Evolutionary conservation across 2,329 filamentous ascomycete species (phyloP), one percentile per base, ranked within the genome.

Genomic region (Aspergillus puulaauensis): DNA sequence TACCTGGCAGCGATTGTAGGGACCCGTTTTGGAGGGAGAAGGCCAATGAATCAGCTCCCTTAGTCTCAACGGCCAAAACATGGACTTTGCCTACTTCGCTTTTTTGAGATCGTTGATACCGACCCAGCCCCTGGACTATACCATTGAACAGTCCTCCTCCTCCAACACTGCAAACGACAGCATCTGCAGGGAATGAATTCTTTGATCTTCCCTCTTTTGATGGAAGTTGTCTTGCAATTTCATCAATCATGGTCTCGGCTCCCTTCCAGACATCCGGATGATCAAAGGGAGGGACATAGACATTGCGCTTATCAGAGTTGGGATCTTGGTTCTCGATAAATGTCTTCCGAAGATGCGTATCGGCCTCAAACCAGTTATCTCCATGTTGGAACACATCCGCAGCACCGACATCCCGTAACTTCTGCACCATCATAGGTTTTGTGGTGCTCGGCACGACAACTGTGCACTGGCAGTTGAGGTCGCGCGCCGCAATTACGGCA

Each of bases 61-160:
- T 65, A 0, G 91, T 95, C 76, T 95, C 91, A 43, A 90, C 80
- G 1, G 88, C 89, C 3, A 95, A 66, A 2, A 95, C 82, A 11
- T 61, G 65, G 17, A 70, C 63, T 12, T 65, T 39, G 24, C 7
- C 6, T 73, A 71, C n/a, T 19, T 43, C 31, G 37, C 21, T 3
- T 8, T 23, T 8, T 6, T 61, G 49, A 39, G 57, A 48, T 24
- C 59, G 53, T n/a, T 67, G 39, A 55, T 67, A 56, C 40, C 59
- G 52, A 61, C 59, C 80, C 9, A 92, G 74, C 4, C 88, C 89
- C 61, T 85, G 77, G 74, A 89, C 83, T 53, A 95, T 74, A 3
- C 91, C 91, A 67, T 86, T 89, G 47, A 96, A 82, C 19, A 95
- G 75, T 0, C 90, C 90, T 8, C 91, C 91, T 5, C 91, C 90